phyloP scores from a whole-genome alignment of 2,329 filamentous ascomycete genomes.

The Calcarisporium arbuscula region DNA sequence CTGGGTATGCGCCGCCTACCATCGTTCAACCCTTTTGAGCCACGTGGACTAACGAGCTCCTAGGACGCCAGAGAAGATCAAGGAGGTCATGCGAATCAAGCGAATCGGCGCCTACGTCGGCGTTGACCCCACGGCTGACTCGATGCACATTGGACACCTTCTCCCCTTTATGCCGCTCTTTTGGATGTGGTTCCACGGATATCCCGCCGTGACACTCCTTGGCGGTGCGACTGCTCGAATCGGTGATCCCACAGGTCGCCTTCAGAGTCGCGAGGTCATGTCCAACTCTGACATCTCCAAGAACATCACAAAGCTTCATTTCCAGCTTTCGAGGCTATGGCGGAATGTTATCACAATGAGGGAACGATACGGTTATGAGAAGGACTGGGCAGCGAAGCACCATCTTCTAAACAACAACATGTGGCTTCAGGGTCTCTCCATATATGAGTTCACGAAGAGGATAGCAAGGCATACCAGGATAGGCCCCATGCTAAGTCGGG shows the following conservation, averaged over 20 bases:
- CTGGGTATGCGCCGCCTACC: constrained; percentile 62
- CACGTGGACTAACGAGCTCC: constrained; percentile 16
- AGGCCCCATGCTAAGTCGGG: constrained; percentile 80
- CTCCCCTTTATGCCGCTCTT: constrained; percentile 77
- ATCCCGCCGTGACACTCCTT: constrained; percentile 59
- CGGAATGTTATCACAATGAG: constrained; percentile 62
- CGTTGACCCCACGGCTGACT: constrained; percentile 74
- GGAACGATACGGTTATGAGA: constrained; percentile 56
- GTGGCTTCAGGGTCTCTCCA: constrained; percentile 69
- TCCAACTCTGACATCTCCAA: constrained; percentile 45
- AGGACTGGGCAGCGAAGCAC: constrained; percentile 59
- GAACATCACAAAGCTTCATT: constrained; percentile 63
- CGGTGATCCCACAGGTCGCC: constrained; percentile 69
- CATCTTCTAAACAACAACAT: constrained; percentile 72
- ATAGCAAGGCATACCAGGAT: constrained; percentile 70
- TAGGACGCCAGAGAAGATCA: constrained; percentile 46
- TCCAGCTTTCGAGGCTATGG: constrained; percentile 68
- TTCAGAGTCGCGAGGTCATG: constrained; percentile 53
- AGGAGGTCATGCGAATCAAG: constrained; percentile 56
- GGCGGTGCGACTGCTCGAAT: constrained; percentile 72
- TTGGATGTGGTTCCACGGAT: constrained; percentile 76
- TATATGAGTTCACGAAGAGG: constrained; percentile 69
- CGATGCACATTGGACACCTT: constrained; percentile 74
- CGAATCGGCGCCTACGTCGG: constrained; percentile 72
- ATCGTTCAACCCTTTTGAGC: too few relatives aligned